These are phyloP conservation scores for Scytalidium lignicola DNA, from an alignment of 2,329 filamentous ascomycete species.

Conservation along the genomic window DNA sequence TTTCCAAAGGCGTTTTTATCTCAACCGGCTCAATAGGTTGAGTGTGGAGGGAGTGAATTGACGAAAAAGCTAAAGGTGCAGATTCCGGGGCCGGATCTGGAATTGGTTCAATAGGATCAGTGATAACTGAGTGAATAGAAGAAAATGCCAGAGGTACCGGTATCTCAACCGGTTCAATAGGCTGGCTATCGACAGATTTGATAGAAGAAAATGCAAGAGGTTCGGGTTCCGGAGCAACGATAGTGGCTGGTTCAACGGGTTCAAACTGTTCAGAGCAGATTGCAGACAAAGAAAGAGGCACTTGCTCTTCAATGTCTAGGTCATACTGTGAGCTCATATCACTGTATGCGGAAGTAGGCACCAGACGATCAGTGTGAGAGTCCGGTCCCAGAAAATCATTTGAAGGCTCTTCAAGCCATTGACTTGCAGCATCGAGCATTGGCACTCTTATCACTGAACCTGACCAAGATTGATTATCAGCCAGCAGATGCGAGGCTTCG, in stretches of 20 bases:
- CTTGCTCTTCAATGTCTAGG: constrained; percentile 42
- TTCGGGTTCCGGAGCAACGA: constrained; percentile 2
- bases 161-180: constrained; percentile 4
- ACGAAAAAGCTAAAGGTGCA: constrained; percentile 31
- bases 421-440: constrained; percentile 24
- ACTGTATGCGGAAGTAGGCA: constrained; percentile 45
- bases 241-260: constrained; percentile 23
- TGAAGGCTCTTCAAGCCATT: constrained; percentile 23
- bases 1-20: constrained; percentile 26
- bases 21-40: constrained; percentile 34
- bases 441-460: constrained; percentile 9
- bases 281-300: constrained; percentile 28
- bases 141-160: constrained; percentile 24
- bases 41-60: constrained; percentile 38
- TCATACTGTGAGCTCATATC: constrained; percentile 49
- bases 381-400: constrained; percentile 14
- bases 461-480: constrained; percentile 11
- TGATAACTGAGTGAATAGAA: constrained; percentile 20
- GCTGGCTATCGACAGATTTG: constrained; percentile 2
- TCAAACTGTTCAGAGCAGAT: constrained; percentile 30
- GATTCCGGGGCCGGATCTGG: constrained; percentile 4
- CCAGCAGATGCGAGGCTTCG: constrained; percentile 10
- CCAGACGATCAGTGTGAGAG: constrained; percentile 29
- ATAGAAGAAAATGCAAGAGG: constrained; percentile 9
- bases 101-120: constrained; percentile 3